Base-by-base conservation (phyloP, 1,139 yeast genomes). In the Spathaspora jeffriesii region DNA sequence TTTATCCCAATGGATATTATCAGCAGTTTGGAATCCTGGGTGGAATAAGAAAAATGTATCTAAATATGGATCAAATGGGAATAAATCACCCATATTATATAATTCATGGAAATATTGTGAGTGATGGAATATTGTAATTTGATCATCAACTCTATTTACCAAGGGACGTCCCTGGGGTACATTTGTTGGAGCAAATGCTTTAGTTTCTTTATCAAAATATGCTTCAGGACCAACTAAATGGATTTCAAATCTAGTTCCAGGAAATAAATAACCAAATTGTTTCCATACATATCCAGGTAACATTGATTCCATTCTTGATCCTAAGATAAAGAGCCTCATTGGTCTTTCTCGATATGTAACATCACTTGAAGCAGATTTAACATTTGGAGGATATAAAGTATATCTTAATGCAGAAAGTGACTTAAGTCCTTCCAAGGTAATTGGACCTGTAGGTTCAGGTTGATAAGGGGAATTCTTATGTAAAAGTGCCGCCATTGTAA, bases 1-100 rank as follows among this genome's bases (percentile, higher is more conserved):
- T 64, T 87, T 85, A 53, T 81, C 80, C 96, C 97, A 91, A 60
- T 84, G 82, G 63, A 81, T 76, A 43, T 88, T 81, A 62, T 90
- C 96, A 11, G 90, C 88, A 17, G 96, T 88, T 23, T 90, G 86
- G 65, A 91, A 81, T 40, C 97, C 97, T 2, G 99, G 98, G 65
- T 93, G 98, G 86, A 92, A 93, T 46, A 89, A 73, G 77, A 90
- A 91, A 70, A 93, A 93, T 25, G 84, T 82, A 65, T 93, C 99
- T 64, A 89, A 79, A 67, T 92, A 93, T 38, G 99, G 99, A 66
- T 93, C 99, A 65, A 92, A 93, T 14, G 99, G 99, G 84, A 91
- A 90, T 64, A 93, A 86, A 67, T 92, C 97, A 58, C 93, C 96
- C 49, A 88, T 85, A 57, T 90, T 90, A 67, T 93, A 96, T 50